phyloP scores from a whole-genome alignment of 176 grass and related monocot species.

The Raddia distichophylla region DNA sequence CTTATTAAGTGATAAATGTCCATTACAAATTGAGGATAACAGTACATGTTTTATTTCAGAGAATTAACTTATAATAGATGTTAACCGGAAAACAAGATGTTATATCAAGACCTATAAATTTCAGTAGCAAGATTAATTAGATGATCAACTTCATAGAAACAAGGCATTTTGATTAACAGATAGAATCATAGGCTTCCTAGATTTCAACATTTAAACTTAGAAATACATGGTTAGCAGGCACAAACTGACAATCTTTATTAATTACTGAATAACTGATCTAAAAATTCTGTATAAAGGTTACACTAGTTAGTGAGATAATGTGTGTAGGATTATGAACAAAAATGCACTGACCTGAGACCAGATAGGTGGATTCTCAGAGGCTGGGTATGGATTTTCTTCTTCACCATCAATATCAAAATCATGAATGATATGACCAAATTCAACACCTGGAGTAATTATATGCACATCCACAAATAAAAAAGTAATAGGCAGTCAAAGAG shows the following conservation, averaged over 20 bases:
- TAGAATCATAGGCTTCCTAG: too few relatives aligned
- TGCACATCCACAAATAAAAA: constrained; percentile 35
- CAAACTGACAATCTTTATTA: constrained; percentile 9
- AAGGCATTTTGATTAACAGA: too few relatives aligned
- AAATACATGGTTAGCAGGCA: constrained; percentile 12
- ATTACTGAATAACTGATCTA: not conserved
- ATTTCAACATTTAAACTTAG: constrained; percentile 32
- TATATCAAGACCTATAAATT: too few relatives aligned
- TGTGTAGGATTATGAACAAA: constrained; percentile 6
- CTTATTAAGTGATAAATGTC: too few relatives aligned
- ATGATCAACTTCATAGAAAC: too few relatives aligned
- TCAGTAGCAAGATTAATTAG: too few relatives aligned
- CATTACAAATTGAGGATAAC: too few relatives aligned
- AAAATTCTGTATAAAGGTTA: not conserved
- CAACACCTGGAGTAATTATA: constrained; percentile 79
- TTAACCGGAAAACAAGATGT: too few relatives aligned
- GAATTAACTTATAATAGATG: too few relatives aligned
- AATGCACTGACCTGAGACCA: constrained; percentile 68
- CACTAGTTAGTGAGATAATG: constrained; percentile 16
- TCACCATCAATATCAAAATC: constrained; percentile 76
- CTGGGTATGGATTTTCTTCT: constrained; percentile 58
- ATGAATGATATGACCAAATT: constrained; percentile 69
- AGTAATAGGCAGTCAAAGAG: constrained; percentile 11
- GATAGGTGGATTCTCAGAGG: constrained; percentile 66
- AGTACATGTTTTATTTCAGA: too few relatives aligned